phyloP scores from a whole-genome alignment of 768 basidiomycete genomes.

The Lactarius hatsudake region DNA sequence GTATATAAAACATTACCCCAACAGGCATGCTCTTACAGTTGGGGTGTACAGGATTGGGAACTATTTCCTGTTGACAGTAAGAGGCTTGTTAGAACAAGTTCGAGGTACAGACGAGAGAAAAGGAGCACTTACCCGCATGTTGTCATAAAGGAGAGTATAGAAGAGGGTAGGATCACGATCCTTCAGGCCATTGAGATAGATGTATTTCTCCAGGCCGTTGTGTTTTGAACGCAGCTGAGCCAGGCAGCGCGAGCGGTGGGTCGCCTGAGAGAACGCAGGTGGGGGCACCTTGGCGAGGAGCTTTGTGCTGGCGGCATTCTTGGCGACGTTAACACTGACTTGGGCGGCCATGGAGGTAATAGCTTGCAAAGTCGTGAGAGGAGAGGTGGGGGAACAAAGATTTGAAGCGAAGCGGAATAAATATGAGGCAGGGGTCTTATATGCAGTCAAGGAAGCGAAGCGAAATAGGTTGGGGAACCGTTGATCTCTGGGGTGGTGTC shows the following conservation, averaged over 20 bases:
- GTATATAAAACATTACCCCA: slow-evolving; percentile 71
- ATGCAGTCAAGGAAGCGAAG: slow-evolving; percentile 1
- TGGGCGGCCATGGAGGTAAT: slow-evolving; percentile 20
- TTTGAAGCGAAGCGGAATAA: neutral
- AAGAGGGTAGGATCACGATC: slow-evolving; percentile 71
- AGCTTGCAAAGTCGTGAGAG: neutral
- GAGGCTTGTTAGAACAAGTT: neutral
- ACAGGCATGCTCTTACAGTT: slow-evolving; percentile 84
- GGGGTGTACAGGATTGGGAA: slow-evolving; percentile 88
- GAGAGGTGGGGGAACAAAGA: neutral
- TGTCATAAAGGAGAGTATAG: slow-evolving; percentile 68
- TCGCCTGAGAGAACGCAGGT: slow-evolving; percentile 31
- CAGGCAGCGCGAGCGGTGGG: slow-evolving; percentile 62
- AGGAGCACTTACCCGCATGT: slow-evolving; percentile 56
- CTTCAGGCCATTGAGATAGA: slow-evolving; percentile 76
- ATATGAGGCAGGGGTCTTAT: neutral
- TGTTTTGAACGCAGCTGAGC: slow-evolving; percentile 71
- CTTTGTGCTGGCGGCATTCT: slow-evolving; percentile 14
- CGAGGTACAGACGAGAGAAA: neutral
- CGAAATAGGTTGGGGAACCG: slow-evolving; percentile 13
- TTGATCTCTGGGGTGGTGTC: slow-evolving; percentile 16
- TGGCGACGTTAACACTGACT: slow-evolving; percentile 18
- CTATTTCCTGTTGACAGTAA: slow-evolving; percentile 43
- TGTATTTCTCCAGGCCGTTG: slow-evolving; percentile 77
- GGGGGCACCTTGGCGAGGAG: slow-evolving; percentile 25